phyloP scores from a whole-genome alignment of 352 stramenopile genomes.

The Globisporangium uncinulatum region DNA sequence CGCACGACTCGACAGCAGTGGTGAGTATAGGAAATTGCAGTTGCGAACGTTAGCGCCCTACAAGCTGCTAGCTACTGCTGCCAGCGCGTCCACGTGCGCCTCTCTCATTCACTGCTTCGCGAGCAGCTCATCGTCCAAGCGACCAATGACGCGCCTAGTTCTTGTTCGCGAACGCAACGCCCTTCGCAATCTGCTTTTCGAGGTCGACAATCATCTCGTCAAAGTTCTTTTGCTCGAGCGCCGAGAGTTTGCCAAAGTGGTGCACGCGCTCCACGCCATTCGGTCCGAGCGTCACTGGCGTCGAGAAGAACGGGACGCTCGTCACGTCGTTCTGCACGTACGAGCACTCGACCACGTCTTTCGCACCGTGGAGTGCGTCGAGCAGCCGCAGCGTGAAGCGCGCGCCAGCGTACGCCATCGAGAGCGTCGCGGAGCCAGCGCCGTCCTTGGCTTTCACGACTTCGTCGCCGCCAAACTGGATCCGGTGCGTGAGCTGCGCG shows the following conservation, averaged over 20 bases:
- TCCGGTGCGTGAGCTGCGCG: slow-evolving; percentile 93
- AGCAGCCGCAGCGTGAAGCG: slow-evolving; percentile 93
- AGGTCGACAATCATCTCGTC: slow-evolving; percentile 87
- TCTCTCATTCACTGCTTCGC: no score
- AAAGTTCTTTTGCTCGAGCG: slow-evolving; percentile 83
- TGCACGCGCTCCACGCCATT: slow-evolving; percentile 96
- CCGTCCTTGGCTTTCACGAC: slow-evolving; percentile 97
- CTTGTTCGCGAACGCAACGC: slow-evolving; percentile 83
- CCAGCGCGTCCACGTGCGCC: no score
- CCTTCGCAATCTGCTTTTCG: slow-evolving; percentile 86
- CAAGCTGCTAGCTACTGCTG: no score
- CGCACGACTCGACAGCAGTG: no score
- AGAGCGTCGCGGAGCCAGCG: slow-evolving; percentile 97
- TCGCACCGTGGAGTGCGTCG: slow-evolving; percentile 92
- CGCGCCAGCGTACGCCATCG: slow-evolving; percentile 98
- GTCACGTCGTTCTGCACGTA: slow-evolving; percentile 97
- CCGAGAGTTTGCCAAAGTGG: slow-evolving; percentile 85
- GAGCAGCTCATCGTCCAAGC: no score
- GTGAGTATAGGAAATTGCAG: no score
- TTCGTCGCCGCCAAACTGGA: slow-evolving; percentile 93
- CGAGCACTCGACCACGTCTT: slow-evolving; percentile 95
- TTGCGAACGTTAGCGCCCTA: no score
- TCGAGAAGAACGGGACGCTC: slow-evolving; percentile 94
- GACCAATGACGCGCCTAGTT: not conserved
- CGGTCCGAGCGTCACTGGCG: slow-evolving; percentile 92